These are phyloP conservation scores for Calonectria pteridis DNA, from an alignment of 2,329 filamentous ascomycete genomes.

Conservation along the genomic window DNA sequence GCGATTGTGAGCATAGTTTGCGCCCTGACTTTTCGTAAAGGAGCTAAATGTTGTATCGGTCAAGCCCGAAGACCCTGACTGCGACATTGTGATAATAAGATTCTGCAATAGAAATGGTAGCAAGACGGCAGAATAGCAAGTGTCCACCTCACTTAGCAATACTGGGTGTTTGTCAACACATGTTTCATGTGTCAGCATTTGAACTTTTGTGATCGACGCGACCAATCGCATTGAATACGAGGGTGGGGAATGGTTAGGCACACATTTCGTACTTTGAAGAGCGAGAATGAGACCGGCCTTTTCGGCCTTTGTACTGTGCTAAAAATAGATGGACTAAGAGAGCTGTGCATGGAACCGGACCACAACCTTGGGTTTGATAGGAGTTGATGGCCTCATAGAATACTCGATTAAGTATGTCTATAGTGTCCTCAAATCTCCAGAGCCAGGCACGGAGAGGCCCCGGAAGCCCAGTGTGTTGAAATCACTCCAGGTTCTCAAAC, in stretches of 20 bases:
- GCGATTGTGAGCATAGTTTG: slow-evolving; percentile 59
- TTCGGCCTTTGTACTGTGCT: background rate
- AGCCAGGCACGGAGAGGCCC: background rate
- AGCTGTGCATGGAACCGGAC: background rate
- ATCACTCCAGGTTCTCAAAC: background rate
- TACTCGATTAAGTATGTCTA: background rate
- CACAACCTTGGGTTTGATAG: background rate
- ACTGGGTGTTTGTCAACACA: background rate
- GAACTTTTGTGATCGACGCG: background rate
- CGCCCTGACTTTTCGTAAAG: slow-evolving; percentile 49
- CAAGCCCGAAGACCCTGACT: background rate
- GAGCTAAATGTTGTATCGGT: slow-evolving; percentile 11
- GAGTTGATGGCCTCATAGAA: background rate
- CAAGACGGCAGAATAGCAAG: background rate
- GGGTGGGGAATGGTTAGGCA: background rate
- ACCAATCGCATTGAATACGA: background rate
- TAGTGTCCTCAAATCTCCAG: background rate
- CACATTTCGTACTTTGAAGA: background rate
- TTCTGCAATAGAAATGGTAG: background rate
- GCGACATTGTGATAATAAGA: background rate
- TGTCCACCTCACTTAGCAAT: background rate
- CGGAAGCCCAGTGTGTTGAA: background rate
- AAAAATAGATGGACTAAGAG: background rate
- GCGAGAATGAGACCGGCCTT: background rate
- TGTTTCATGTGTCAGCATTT: background rate